Evolutionary conservation across 495 filamentous ascomycete genomes (phyloP).

Genomic region (Penicillium cosmopolitanum): DNA sequence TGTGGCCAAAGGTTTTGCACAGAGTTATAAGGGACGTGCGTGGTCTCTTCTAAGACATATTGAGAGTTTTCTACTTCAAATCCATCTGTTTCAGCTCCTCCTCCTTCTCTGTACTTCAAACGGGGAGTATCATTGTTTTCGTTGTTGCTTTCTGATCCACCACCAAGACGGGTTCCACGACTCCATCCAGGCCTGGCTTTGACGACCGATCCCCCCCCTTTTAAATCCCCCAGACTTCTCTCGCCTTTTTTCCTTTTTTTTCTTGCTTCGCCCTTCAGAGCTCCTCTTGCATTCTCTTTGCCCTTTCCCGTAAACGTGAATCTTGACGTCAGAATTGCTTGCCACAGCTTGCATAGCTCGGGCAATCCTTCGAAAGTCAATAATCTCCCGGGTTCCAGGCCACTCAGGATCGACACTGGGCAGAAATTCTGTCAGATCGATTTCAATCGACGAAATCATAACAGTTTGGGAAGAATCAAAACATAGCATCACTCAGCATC

Average conservation of each 20-base stretch:
- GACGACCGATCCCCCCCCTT: not conserved
- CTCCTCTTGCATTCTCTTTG: not conserved
- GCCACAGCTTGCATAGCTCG: slow-evolving; percentile 4
- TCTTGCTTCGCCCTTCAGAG: not conserved
- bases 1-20: not conserved
- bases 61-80: not conserved
- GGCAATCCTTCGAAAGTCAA: not conserved
- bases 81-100: not conserved
- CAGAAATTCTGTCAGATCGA: not conserved
- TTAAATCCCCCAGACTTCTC: not conserved
- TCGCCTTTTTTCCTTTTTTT: not conserved
- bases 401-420: not conserved
- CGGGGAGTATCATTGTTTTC: not conserved
- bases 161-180: slow-evolving; percentile 6
- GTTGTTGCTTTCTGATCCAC: not conserved
- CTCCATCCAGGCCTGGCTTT: slow-evolving; percentile 3
- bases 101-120: not conserved
- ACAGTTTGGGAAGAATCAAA: not conserved
- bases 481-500: slow-evolving; percentile 4
- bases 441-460: not conserved
- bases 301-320: slow-evolving; percentile 1
- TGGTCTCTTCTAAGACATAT: not conserved
- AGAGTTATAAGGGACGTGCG: slow-evolving; percentile 6
- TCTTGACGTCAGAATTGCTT: not conserved
- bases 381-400: not conserved